Conservation (phyloP, 2,329 filamentous ascomycete species). For the Fusarium liriodendri region DNA sequence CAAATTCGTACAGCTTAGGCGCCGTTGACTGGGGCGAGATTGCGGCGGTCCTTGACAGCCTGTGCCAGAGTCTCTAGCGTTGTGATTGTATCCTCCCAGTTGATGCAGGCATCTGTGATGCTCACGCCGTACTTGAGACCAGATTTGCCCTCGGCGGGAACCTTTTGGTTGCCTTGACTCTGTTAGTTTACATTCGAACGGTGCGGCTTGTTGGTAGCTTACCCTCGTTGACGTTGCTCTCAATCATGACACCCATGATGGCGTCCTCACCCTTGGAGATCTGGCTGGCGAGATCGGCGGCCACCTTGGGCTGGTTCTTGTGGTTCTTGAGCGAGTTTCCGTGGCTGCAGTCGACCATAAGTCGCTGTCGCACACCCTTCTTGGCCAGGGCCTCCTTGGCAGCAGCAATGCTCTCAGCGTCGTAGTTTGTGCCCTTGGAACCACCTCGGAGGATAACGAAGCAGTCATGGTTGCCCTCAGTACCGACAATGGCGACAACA, state of each 20-base stretch:
- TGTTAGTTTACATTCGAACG: slow-evolving; percentile 39
- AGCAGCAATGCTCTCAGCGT: slow-evolving; percentile 83
- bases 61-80: slow-evolving; percentile 83
- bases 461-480: slow-evolving; percentile 94
- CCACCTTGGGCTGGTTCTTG: slow-evolving; percentile 96
- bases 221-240: slow-evolving; percentile 97
- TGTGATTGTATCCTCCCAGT: slow-evolving; percentile 88
- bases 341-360: slow-evolving; percentile 99
- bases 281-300: slow-evolving; percentile 82
- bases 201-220: slow-evolving; percentile 41
- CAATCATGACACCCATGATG: slow-evolving; percentile 99
- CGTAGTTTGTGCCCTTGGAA: slow-evolving; percentile 94
- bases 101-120: slow-evolving; percentile 97
- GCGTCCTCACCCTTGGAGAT: slow-evolving; percentile 84
- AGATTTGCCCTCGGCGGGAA: slow-evolving; percentile 84
- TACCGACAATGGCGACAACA: slow-evolving; percentile 93
- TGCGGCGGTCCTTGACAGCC: slow-evolving; percentile 74
- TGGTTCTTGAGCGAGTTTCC: slow-evolving; percentile 97
- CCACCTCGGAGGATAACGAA: slow-evolving; percentile 96
- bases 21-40: slow-evolving; percentile 41
- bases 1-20: slow-evolving; percentile 10
- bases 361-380: slow-evolving; percentile 77
- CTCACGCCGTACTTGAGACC: slow-evolving; percentile 93
- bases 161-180: slow-evolving; percentile 81
- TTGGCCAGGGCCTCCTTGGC: slow-evolving; percentile 83